phyloP scores from a whole-genome alignment of 495 filamentous ascomycete genomes.

The Trichocladium uniseriatum region DNA sequence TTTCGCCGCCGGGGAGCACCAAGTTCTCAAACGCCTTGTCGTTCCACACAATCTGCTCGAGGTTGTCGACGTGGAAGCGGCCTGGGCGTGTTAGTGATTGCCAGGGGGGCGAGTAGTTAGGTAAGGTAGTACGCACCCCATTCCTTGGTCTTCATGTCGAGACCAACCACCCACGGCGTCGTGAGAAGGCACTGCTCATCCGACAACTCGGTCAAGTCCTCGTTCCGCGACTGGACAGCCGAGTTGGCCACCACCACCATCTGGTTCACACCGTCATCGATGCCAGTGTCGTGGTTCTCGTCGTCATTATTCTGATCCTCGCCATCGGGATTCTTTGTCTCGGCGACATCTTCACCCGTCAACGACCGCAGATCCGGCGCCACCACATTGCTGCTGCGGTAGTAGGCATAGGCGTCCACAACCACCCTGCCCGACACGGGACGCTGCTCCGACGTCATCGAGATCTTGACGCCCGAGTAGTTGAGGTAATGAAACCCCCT shows the following conservation, averaged over 20 bases:
- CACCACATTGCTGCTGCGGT: conserved; percentile 1
- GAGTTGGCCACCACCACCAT: not conserved
- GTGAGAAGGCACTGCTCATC: conserved; percentile 29
- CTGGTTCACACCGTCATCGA: not conserved
- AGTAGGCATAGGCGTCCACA: conserved; percentile 21
- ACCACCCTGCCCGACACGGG: conserved; percentile 12
- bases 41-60: conserved; percentile 37
- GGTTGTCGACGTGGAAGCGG: conserved; percentile 10
- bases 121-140: conserved; percentile 14
- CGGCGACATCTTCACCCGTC: too few relatives aligned
- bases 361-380: conserved; percentile 12
- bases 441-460: too few relatives aligned
- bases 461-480: too few relatives aligned
- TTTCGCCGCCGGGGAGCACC: conserved; percentile 39
- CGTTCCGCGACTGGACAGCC: not conserved
- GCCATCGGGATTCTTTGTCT: too few relatives aligned
- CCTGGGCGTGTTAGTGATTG: not conserved
- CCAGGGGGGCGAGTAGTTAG: not conserved
- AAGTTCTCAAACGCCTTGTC: conserved; percentile 43
- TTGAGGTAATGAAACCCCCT: conserved; percentile 36
- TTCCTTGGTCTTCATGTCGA: conserved; percentile 28
- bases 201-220: conserved; percentile 17
- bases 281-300: too few relatives aligned
- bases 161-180: conserved; percentile 29
- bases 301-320: too few relatives aligned